Conservation (phyloP, 805 yeast genomes). For the Tetrapisispora taiwanensis region DNA sequence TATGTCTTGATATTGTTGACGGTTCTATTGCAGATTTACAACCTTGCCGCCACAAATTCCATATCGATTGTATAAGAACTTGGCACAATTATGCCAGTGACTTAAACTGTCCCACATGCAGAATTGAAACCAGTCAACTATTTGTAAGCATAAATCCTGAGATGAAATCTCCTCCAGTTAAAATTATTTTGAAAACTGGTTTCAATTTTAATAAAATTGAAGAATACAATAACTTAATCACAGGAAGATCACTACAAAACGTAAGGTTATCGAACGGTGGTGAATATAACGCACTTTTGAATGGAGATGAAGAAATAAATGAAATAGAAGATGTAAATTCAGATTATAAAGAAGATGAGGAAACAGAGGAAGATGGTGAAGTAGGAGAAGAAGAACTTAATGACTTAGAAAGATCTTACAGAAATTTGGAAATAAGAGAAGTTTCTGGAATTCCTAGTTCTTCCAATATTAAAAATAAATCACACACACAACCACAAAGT, state of each 20-base stretch:
- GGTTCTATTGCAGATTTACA: conserved; percentile 22
- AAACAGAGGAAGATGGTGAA: too few species aligned
- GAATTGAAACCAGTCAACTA: conserved; percentile 10
- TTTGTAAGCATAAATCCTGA: conserved; percentile 6
- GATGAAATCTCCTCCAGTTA: conserved; percentile 4
- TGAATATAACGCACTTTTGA: too few species aligned
- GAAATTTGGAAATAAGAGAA: too few species aligned
- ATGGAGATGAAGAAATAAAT: too few species aligned
- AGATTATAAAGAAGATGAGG: too few species aligned
- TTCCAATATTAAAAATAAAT: not conserved
- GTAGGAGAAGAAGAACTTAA: too few species aligned
- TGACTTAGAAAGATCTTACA: too few species aligned
- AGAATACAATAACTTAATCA: conserved; percentile 3
- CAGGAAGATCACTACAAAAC: not conserved
- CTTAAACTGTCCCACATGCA: conserved; percentile 24
- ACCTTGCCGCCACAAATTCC: conserved; percentile 49
- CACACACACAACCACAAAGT: not conserved
- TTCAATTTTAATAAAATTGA: conserved; percentile 8
- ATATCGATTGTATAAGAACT: conserved; percentile 42
- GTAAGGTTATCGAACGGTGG: too few species aligned
- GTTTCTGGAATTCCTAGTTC: too few species aligned
- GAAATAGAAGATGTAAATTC: too few species aligned
- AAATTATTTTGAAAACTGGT: conserved; percentile 10
- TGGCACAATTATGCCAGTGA: conserved; percentile 36
- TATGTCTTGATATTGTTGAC: conserved; percentile 41